phyloP scores from a whole-genome alignment of 192 early-diverging fungal genomes.

The Funneliformis geosporum region DNA sequence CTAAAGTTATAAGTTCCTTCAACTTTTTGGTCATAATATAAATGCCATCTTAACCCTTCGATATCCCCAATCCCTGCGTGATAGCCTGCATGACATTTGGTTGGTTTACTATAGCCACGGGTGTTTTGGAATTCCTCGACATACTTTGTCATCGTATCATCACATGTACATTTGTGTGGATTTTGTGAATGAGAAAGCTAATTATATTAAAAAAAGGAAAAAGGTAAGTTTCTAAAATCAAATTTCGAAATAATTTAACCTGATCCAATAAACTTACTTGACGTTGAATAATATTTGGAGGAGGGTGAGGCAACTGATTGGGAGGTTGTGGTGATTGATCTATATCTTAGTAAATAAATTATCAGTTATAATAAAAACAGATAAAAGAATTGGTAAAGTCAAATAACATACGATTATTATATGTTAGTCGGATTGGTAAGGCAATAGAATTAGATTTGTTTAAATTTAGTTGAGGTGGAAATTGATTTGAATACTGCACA shows the following conservation, averaged over 20 bases:
- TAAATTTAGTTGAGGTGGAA: not conserved
- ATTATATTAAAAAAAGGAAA: not conserved
- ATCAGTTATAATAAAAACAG: too few relatives aligned
- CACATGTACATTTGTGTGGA: not conserved
- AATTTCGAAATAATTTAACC: not conserved
- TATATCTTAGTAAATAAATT: too few relatives aligned
- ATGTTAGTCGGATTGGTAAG: too few relatives aligned
- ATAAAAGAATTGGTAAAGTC: too few relatives aligned
- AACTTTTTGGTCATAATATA: not conserved
- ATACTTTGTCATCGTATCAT: not conserved
- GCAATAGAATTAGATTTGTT: too few relatives aligned
- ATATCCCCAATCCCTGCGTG: not conserved
- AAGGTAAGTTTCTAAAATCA: not conserved
- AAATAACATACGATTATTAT: too few relatives aligned
- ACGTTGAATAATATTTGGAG: too few relatives aligned
- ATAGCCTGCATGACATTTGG: not conserved
- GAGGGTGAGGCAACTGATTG: too few relatives aligned
- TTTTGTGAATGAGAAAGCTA: not conserved
- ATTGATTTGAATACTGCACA: not conserved
- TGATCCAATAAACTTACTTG: not conserved
- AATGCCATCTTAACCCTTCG: not conserved
- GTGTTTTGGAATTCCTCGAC: not conserved
- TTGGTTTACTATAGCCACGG: not conserved
- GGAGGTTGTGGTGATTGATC: too few relatives aligned
- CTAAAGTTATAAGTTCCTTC: not conserved